Percentiles rank a stretch among this genome's conserved stretches.
Evolutionary conservation across 306 rosid species (phyloP).

Genomic region (Betula pendula): DNA sequence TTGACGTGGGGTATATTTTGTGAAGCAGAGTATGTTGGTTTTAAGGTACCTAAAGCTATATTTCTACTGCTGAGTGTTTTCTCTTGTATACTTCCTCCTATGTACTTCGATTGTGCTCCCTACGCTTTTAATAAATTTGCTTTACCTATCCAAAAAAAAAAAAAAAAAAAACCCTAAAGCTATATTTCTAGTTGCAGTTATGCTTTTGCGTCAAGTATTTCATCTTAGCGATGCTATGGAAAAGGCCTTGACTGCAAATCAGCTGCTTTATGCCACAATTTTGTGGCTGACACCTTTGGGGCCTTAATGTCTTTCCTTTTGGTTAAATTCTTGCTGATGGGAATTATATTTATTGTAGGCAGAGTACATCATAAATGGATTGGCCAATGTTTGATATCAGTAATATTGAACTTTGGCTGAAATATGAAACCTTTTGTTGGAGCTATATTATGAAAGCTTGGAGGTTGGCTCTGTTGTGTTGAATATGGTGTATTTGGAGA

Average conservation of each 20-base stretch:
- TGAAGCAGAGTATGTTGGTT: not conserved
- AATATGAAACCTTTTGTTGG: not conserved
- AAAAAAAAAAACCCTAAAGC: too few species aligned
- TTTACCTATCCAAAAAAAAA: too few species aligned
- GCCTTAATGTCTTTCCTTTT: conserved; percentile 5
- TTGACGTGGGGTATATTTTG: not conserved
- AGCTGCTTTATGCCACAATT: not conserved
- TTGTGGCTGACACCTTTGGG: not conserved
- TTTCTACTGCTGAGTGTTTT: too few species aligned
- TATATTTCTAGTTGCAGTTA: not conserved
- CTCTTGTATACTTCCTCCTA: too few species aligned
- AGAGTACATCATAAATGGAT: not conserved
- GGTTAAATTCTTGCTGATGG: not conserved
- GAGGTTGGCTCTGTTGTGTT: too few species aligned
- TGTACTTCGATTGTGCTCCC: too few species aligned
- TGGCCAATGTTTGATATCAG: not conserved
- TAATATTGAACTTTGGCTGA: not conserved
- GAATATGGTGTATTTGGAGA: too few species aligned
- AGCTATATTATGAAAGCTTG: not conserved
- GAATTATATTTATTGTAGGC: not conserved
- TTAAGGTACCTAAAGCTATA: not conserved
- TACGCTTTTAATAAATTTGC: too few species aligned
- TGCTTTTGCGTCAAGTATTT: not conserved
- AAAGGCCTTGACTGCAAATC: not conserved
- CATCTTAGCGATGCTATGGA: not conserved